Evolutionary conservation across 305 asterid genomes (phyloP), one percentile per base, ranked within the genome.

Genomic region (Striga hermonthica): DNA sequence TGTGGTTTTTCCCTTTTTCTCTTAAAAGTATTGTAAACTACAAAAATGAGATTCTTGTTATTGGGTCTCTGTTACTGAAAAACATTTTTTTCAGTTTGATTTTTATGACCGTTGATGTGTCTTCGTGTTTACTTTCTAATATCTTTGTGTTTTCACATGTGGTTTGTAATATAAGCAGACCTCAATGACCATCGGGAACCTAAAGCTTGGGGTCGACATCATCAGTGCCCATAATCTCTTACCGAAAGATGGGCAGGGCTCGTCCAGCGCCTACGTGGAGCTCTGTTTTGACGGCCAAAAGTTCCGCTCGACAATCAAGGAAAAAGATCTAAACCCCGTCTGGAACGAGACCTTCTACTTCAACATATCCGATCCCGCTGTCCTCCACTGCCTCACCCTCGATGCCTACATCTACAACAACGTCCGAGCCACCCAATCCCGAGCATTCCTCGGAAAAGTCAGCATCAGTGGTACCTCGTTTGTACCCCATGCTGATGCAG

Each of bases 271-370:
- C 55, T 83, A 71, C 50, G 95, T 85, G 35, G 97, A 89, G 67
- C 89, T 89, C 39, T 62, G 67, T 63, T 89, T 89, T 15, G 88
- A 89, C n/a, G 87, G 85, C 52, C 95, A 85, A 74, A 80, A 70
- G 67, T 82, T 74, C 75, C 93, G 87, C 22, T 80, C 93, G 56
- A 85, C 93, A 7, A 73, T 76, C 78, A 87, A 85, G 64, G 95
- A 87, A 45, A 89, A 78, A 58, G 97, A 87, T 74, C 88, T 89
- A 8, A 82, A 82, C 72, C 97, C 95, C 1, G 81, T 80, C 38
- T 89, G 97, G 97, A 74, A 89, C 2, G 97, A 89, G 79, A 82
- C 81, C 83, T 87, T 89, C 73, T 83, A 82, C 80, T 87, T 87
- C 85, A 82, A 82, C 59, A 81, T 89, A 59, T 75, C 89, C 0